A percentile compares a stretch with the other conserved stretches of the same genome.
phyloP scores from a whole-genome alignment of 805 yeast genomes.

The Ogataea pignaliae region DNA sequence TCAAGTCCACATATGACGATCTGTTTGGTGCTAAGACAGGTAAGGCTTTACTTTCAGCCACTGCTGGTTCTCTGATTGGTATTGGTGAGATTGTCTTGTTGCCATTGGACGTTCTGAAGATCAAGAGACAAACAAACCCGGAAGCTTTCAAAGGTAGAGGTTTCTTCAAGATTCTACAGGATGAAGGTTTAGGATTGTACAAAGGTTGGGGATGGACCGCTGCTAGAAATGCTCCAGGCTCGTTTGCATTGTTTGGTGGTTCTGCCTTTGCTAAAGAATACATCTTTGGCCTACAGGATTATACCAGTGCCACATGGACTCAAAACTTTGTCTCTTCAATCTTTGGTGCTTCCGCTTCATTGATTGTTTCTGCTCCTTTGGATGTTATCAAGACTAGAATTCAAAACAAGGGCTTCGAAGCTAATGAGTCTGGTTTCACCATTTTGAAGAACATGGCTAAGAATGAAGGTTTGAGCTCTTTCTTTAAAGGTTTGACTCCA shows the following conservation, averaged over 20 bases:
- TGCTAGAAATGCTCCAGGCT: constrained; percentile 99
- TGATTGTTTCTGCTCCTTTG: constrained; percentile 94
- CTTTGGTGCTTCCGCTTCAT: constrained; percentile 93
- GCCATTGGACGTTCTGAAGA: constrained; percentile 94
- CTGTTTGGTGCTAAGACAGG: constrained; percentile 92
- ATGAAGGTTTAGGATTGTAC: constrained; percentile 91
- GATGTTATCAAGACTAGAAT: constrained; percentile 98
- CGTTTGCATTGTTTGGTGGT: constrained; percentile 97
- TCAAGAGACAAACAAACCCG: constrained; percentile 99
- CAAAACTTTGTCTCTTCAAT: constrained; percentile 95
- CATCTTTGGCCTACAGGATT: constrained; percentile 79
- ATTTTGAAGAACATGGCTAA: constrained; percentile 89
- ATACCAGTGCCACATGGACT: constrained; percentile 86
- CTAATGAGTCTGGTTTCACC: constrained; percentile 90
- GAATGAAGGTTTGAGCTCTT: constrained; percentile 85
- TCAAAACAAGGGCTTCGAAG: constrained; percentile 93
- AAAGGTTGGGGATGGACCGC: constrained; percentile 99
- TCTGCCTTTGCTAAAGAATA: constrained; percentile 98
- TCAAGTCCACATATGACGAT: constrained; percentile 62
- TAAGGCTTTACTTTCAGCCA: constrained; percentile 93
- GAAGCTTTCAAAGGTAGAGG: constrained; percentile 99
- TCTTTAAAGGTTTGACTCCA: constrained; percentile 96
- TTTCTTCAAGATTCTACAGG: constrained; percentile 74
- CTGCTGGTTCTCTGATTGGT: constrained; percentile 96
- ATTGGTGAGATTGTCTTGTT: constrained; percentile 95